Base-by-base conservation (phyloP, 768 basidiomycete species). In the Mycena vulgaris region DNA sequence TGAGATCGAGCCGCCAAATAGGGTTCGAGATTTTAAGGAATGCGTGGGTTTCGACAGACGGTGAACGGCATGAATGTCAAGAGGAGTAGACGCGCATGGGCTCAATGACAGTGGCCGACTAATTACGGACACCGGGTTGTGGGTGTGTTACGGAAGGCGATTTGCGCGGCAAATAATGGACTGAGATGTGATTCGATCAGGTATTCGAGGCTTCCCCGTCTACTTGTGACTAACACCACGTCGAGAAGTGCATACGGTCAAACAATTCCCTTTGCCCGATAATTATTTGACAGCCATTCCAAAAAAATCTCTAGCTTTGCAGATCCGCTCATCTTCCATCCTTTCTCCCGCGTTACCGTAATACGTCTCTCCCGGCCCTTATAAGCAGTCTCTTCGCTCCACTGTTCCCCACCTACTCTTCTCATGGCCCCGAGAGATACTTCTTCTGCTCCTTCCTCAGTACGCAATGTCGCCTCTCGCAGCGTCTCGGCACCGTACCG, bases 401-500 rank as follows among this genome's bases (percentile, higher is more conserved):
- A 70, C 75, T 25, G 13, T 53, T 23, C 57, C 72, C 72, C 69
- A 59, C 37, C 19, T 47, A 23, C 56, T 17, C 31, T 75, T 70
- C 69, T 68, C 78, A 93, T 93, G 92, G 90, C 92, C 45, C 90
- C 91, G 49, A 82, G 89, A 77, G 81, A 77, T 67, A 65, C 77
- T 70, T 81, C 84, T 64, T 77, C 87, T 2, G 77, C 84, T 11
- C 74, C 83, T 64, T 67, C 80, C 55, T 75, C 84, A 42, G 47
- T 76, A 27, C 81, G 82, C 64, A 74, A 62, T 51, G 70, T 81
- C 30, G 79, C 82, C 5, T 81, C 80, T 45, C 40, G 74, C 85
- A 33, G 84, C 83, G 35, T 86, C 86, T 77, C 79, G 82, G 70
- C 74, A n/a, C 75, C 74, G 19, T 77, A 75, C 17, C 89, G 90